Base-by-base conservation (phyloP, 83 land plant genomes). In the Picea mariana region DNA sequence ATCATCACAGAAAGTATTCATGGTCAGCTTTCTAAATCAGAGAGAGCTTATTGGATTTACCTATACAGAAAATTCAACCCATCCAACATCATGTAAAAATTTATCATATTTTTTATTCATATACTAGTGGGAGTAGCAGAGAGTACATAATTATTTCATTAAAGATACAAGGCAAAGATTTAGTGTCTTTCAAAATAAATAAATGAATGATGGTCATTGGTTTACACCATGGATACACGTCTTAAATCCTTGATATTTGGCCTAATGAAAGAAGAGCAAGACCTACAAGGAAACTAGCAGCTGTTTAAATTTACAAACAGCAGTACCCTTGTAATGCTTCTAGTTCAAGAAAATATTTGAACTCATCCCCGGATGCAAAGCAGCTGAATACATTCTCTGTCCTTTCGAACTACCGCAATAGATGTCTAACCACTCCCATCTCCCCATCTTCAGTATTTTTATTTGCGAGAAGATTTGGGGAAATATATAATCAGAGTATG, bases 301-400 rank as follows among this genome's bases (percentile, higher is more conserved):
- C 40, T 68, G 44, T 34, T 68, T 24, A 31, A 34, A 68, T 68
- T 68, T 68, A 34, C 73, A 68, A 17, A 38, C n/a, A 55, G 59
- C 38, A 68, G 7, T 38, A 5, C 38, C 73, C 73, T 34, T 34
- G 31, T 34, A 34, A 68, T 68, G 59, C 59, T 75, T 42, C 77
- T 18, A 75, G 77, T 75, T 75, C 59, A 75, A 34, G 4, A 34
- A 34, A 34, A 34, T 42, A 47, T 20, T 75, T 75, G 77, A 75
- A 75, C 77, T 75, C 23, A 20, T 75, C 77, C 77, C 77, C 49
- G 13, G 26, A 75, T 47, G 26, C 77, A 75, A 59, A 38, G 38
- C n/a, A 40, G 49, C 34, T 71, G 49, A 40, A 71, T 55, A 75
- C 11, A 47, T 18, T 42, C 49, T 21, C 52, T n/a, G 77, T 42